Base-by-base conservation (phyloP, 2,329 filamentous ascomycete species). In the Beauveria caledonica region DNA sequence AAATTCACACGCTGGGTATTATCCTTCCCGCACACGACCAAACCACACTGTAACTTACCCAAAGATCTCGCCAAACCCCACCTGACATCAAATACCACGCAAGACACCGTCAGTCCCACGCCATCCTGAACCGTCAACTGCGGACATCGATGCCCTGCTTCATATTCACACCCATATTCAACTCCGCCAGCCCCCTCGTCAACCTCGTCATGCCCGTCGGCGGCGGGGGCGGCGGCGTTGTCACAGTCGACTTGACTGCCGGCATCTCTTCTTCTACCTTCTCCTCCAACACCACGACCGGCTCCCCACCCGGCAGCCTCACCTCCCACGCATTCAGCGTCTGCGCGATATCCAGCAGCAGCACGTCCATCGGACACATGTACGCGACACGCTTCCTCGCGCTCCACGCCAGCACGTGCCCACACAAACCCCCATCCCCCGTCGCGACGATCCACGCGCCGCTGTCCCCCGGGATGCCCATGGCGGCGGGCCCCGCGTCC, bases 391-490 rank as follows among this genome's bases (percentile, higher is more conserved):
- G 85, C 69, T 89, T 93, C 63, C 86, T 85, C 64, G 86, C 83
- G 66, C 88, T 93, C 86, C 89, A 96, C 0, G 93, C 93, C 13
- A 97, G 80, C 0, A 97, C 90, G 68, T 97, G 93, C 0, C 93
- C 93, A 66, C 90, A 94, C 3, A 97, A 85, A 42, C 86, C 83
- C 1, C 91, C 91, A n/a, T 86, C 80, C 6, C 82, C 80, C 61
- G 89, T 87, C 66, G 93, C 89, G 17, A 97, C 86, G 4, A 97
- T 85, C 93, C 93, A 97, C 0, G 93, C 93, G 4, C 93, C 93
- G 7, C 88, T 93, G 71, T 97, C 93, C 19, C 93, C 93, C 2
- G 92, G 92, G 13, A 94, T 85, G 2, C 85, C 85, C 27, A 87
- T 77, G 0, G 80, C 62, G 42, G 13, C 25, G 42, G 64, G 4